phyloP scores from a whole-genome alignment of 495 filamentous ascomycete species.

The Talaromyces stipitatus region DNA sequence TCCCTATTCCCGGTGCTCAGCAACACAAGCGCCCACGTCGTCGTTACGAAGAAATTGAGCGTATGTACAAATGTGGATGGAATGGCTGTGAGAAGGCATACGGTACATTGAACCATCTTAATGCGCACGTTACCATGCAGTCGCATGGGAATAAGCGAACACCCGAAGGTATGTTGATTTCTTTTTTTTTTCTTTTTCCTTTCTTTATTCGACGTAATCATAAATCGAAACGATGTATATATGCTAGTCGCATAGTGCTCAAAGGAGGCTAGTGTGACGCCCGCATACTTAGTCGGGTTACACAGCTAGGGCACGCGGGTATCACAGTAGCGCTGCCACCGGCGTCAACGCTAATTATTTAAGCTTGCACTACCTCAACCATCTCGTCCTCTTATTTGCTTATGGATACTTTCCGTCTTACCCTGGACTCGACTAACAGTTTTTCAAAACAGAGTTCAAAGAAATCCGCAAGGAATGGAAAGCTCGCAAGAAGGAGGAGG shows the following conservation, averaged over 20 bases:
- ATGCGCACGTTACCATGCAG: conserved; percentile 98
- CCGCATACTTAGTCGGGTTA: conserved; percentile 41
- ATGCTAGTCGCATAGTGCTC: conserved; percentile 8
- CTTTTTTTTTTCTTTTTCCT: conserved; percentile 6
- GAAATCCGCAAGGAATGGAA: conserved; percentile 99
- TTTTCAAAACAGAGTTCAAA: conserved; percentile 80
- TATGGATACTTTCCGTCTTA: conserved; percentile 5
- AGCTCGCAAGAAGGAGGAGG: conserved; percentile 97
- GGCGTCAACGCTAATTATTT: conserved; percentile 30
- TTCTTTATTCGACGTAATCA: conserved; percentile 3
- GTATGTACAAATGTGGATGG: conserved; percentile 99
- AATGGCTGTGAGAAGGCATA: conserved; percentile 98
- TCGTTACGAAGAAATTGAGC: conserved; percentile 96
- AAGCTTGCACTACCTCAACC: conserved; percentile 4
- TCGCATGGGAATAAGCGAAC: conserved; percentile 87
- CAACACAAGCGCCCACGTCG: conserved; percentile 94
- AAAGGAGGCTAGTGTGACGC: conserved; percentile 26
- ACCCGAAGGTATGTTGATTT: conserved; percentile 73
- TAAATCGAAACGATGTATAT: conserved; percentile 10
- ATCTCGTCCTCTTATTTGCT: background rate
- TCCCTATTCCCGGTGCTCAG: conserved; percentile 93
- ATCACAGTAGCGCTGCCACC: conserved; percentile 38
- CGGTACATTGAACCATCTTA: conserved; percentile 91
- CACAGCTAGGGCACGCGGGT: conserved; percentile 32
- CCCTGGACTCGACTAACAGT: background rate